Conservation (phyloP, 768 basidiomycete species). For the Xanthoconium stramineum region DNA sequence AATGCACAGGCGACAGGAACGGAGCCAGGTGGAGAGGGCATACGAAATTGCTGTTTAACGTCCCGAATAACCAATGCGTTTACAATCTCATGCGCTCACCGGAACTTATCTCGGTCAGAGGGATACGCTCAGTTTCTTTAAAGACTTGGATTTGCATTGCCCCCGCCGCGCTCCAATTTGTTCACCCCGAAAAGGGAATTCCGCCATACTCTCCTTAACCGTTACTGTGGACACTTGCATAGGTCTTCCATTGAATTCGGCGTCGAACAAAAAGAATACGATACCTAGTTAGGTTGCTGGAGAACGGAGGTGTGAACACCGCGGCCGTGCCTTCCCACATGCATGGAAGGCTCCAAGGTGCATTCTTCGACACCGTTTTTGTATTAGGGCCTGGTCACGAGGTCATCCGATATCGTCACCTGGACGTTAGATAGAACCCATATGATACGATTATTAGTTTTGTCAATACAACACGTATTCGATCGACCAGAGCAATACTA, state of each 20-base stretch:
- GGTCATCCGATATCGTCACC: slow-evolving; percentile 1
- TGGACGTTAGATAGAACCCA: not conserved
- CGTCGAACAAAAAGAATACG: slow-evolving; percentile 7
- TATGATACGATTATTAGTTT: not conserved
- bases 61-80: slow-evolving; percentile 15
- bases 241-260: slow-evolving; percentile 12
- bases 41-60: not conserved
- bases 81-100: not conserved
- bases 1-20: not conserved
- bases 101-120: not conserved
- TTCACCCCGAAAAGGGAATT: slow-evolving; percentile 4
- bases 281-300: not conserved
- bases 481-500: not conserved
- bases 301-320: slow-evolving; percentile 13
- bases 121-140: not conserved
- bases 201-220: slow-evolving; percentile 9
- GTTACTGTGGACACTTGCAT: not conserved
- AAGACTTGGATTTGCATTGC: slow-evolving; percentile 2
- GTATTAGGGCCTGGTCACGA: not conserved
- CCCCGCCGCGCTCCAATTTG: not conserved
- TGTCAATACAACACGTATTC: not conserved
- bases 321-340: slow-evolving; percentile 7
- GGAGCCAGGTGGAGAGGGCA: not conserved
- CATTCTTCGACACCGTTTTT: slow-evolving; percentile 8
- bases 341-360: not conserved